Percentiles rank a stretch among this genome's conserved stretches.
Conservation (phyloP, 75 land plant species). For the Sequoia sempervirens region DNA sequence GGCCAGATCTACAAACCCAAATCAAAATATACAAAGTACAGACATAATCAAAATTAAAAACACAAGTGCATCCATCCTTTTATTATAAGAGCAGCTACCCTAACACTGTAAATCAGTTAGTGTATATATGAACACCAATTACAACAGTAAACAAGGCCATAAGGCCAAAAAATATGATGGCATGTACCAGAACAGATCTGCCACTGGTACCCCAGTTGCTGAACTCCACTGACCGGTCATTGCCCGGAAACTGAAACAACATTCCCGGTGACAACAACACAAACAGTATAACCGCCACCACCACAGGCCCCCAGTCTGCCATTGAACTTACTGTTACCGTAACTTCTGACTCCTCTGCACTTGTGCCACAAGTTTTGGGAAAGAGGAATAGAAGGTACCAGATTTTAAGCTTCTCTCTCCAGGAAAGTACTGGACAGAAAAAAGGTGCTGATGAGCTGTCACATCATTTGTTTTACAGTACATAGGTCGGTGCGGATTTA, state of each 20-base stretch:
- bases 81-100: background rate
- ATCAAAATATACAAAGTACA: no score
- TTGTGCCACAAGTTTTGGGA: background rate
- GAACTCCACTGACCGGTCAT: constrained; percentile 36
- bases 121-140: constrained; percentile 42
- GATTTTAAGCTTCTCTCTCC: background rate
- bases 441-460: background rate
- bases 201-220: constrained; percentile 51
- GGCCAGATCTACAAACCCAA: no score
- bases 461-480: no score
- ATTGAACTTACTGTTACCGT: constrained; percentile 6
- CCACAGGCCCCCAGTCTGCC: constrained; percentile 37
- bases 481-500: no score
- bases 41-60: no score
- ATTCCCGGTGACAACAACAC: constrained; percentile 46
- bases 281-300: constrained; percentile 35
- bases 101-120: constrained; percentile 8
- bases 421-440: no score
- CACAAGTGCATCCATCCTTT: no score
- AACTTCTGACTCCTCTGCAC: background rate
- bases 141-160: constrained; percentile 46
- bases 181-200: constrained; percentile 48
- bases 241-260: constrained; percentile 44
- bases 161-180: constrained; percentile 54
- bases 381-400: no score